Evolutionary conservation across 495 filamentous ascomycete species (phyloP), one percentile per base, ranked within the genome.

Genomic region (Penicillium pulvis): DNA sequence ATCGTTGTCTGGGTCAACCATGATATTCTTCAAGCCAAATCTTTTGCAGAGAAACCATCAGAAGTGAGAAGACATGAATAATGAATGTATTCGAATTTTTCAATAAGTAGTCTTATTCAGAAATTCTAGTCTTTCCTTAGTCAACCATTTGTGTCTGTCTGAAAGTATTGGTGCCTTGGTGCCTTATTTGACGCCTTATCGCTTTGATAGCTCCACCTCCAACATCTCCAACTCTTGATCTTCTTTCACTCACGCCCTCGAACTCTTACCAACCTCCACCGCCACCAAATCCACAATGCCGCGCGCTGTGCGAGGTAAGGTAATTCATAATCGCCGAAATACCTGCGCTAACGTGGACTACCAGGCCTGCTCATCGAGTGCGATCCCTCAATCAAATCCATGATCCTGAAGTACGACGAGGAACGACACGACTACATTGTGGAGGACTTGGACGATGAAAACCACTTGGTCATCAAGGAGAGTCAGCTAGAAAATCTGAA

Each of bases 341-440:
- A n/a, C 45, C 14, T 31, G 31, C 8, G n/a, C 42, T 6, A 43
- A 10, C 20, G 14, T 16, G 16, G 4, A 9, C 20, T 9, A 5
- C 16, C 57, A 88, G 87, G 89, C 63, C 85, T 90, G 42, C 78
- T 92, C 54, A 83, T 92, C 62, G 82, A 89, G 69, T 91, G 88
- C 74, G 90, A 92, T 66, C 85, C 87, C 6, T 88, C 86, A 45
- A 89, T 90, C 73, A 90, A 89, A 70, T 85, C 88, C 41, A 89
- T 90, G 68, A 85, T 91, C 62, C 75, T 85, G 41, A 88, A 88
- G 58, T 89, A 90, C 73, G 86, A 91, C 61, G 76, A 80, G 53
- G 80, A 85, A 57, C 70, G 77, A 56, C 84, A 90, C 65, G 87
- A 87, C 60, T 89, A 87, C 67, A 89, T 91, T 55, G 82, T 90